These are phyloP conservation scores for Rosa chinensis DNA, from an alignment of 306 rosid species.

Conservation along the genomic window DNA sequence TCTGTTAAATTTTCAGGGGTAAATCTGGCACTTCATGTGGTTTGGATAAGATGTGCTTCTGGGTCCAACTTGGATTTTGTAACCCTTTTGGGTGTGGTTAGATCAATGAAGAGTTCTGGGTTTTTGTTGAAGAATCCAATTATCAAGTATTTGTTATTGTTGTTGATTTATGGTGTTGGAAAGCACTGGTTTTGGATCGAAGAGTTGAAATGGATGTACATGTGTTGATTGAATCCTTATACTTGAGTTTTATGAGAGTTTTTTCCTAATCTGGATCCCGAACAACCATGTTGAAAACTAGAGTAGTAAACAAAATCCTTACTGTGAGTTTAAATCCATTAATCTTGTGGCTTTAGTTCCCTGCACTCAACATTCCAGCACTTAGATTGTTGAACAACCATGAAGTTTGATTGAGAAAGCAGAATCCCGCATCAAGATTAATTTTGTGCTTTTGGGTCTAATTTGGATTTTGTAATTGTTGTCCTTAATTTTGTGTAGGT, in stretches of 20 bases:
- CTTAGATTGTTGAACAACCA: neutral
- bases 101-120: neutral
- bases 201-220: neutral
- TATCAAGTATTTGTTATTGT: neutral
- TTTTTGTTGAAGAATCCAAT: neutral
- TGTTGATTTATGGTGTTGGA: neutral
- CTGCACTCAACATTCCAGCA: neutral
- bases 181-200: neutral
- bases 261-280: neutral
- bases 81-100: neutral
- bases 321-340: neutral
- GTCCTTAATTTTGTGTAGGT: too few species aligned
- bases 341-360: neutral
- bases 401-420: neutral
- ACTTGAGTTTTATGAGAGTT: neutral
- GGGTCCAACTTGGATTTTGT: neutral
- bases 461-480: too few species aligned
- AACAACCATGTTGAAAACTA: neutral
- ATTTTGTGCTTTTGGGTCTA: too few species aligned
- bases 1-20: too few species aligned
- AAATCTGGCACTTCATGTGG: too few species aligned
- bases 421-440: neutral
- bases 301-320: neutral
- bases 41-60: too few species aligned
- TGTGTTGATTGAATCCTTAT: neutral